Evolutionary conservation across 768 basidiomycete species (phyloP), one percentile per base, ranked within the genome.

Genomic region (Suillus americanus): DNA sequence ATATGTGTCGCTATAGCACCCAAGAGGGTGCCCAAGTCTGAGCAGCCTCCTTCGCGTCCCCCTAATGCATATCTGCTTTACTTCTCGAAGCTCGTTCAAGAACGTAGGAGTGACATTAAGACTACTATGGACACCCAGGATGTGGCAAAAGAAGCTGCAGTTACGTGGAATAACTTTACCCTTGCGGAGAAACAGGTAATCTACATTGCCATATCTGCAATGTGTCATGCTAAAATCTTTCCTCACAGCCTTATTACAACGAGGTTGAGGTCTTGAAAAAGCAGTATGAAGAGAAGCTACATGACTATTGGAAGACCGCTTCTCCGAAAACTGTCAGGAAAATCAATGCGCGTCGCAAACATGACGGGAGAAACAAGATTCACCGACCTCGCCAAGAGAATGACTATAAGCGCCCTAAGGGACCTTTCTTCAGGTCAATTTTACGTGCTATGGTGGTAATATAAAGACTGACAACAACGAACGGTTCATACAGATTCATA

Each of bases 181-280:
- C 69, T 68, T 13, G 67, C 62, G 4, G 77, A 82, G 63, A 82
- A 76, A 60, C 69, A 80, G 68, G 81, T 80, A 61, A n/a, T 35
- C 43, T 41, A 18, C 2, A 10, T 30, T 33, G 4, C 23, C 41
- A 10, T 51, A 14, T 7, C 23, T 25, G 28, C 40, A n/a, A 25
- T 8, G 25, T 28, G 12, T 33, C 20, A 20, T 13, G 28, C 30
- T 40, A 20, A 54, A 53, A 33, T 55, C 9, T 14, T 35, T 68
- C 30, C 5, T 43, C 2, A 62, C 61, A 78, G 77, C 72, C 70
- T 35, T 79, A 69, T 40, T 61, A 66, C 50, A 73, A 77, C 37
- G 70, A 69, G 38, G 61, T 40, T 3, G 65, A 67, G 33, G 60
- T 14, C 9, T 35, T 66, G n/a, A 71, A 69, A 30, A 67, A 20